Percentiles rank a stretch among this genome's conserved stretches.
Evolutionary conservation across 495 filamentous ascomycete genomes (phyloP).

Genomic region (Tuber magnatum): DNA sequence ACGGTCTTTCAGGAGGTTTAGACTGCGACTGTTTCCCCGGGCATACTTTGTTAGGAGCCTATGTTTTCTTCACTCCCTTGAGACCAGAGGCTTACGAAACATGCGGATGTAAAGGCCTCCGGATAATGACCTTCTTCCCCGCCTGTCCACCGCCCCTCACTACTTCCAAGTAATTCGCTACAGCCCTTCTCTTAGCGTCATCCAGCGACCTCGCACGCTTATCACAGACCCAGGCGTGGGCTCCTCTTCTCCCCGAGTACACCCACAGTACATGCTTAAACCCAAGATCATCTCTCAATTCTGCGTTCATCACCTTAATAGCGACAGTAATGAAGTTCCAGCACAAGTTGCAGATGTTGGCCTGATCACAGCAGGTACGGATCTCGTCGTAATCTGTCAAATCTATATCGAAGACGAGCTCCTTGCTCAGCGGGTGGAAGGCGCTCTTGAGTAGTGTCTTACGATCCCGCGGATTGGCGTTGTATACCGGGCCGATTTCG

Average conservation of each 20-base stretch:
- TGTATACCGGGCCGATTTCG: constrained; percentile 95
- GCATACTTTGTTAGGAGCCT: not conserved
- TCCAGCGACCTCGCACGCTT: constrained; percentile 72
- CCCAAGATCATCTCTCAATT: constrained; percentile 85
- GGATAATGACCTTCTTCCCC: constrained; percentile 80
- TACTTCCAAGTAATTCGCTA: constrained; percentile 82
- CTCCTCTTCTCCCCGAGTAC: constrained; percentile 91
- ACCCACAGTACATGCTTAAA: constrained; percentile 97
- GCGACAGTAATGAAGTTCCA: constrained; percentile 97
- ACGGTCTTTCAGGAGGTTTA: constrained; percentile 68
- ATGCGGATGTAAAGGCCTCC: constrained; percentile 84
- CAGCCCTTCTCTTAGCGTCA: constrained; percentile 70
- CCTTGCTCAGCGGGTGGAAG: constrained; percentile 75
- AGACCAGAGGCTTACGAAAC: constrained; percentile 50
- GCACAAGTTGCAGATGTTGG: constrained; percentile 87
- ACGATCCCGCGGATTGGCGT: constrained; percentile 84
- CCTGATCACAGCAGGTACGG: constrained; percentile 86
- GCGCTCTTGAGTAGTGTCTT: constrained; percentile 72
- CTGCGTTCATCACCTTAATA: constrained; percentile 82
- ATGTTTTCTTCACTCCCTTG: not conserved
- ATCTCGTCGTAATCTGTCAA: constrained; percentile 97
- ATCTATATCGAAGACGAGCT: constrained; percentile 98
- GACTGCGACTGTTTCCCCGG: constrained; percentile 55
- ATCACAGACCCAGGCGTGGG: constrained; percentile 98
- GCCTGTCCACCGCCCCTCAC: constrained; percentile 73